phyloP scores from a whole-genome alignment of 352 stramenopile species.

The Phytophthora macrochlamydospora region DNA sequence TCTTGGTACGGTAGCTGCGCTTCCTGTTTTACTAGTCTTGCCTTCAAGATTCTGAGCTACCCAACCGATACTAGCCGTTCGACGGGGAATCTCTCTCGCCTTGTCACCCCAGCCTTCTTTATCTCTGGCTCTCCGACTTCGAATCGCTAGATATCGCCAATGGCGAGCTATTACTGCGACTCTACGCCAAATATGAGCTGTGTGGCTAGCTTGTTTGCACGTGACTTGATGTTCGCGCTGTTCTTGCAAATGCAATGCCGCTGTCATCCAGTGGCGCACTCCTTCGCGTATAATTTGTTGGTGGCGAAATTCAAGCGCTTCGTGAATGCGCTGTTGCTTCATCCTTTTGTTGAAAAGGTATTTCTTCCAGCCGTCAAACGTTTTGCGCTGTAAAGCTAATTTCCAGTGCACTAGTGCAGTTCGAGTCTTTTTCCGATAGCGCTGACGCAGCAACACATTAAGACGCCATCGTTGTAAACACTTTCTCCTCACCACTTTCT shows the following conservation, averaged over 20 bases:
- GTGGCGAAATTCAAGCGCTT: slow-evolving; percentile 58
- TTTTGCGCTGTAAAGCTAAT: slow-evolving; percentile 31
- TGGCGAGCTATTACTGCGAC: slow-evolving; percentile 42
- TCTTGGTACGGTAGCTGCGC: background rate
- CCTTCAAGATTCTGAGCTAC: background rate
- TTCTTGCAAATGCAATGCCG: slow-evolving; percentile 40
- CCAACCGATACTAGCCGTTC: background rate
- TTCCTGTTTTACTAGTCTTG: too few relatives aligned
- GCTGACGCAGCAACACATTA: slow-evolving; percentile 16
- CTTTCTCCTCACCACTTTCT: slow-evolving; percentile 28
- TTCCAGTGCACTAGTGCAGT: slow-evolving; percentile 66
- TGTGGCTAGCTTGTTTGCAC: slow-evolving; percentile 22
- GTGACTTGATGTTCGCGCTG: slow-evolving; percentile 35
- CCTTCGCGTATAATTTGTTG: slow-evolving; percentile 46
- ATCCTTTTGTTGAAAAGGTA: slow-evolving; percentile 35
- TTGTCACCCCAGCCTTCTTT: slow-evolving; percentile 1
- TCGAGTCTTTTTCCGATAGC: slow-evolving; percentile 30
- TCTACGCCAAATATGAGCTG: slow-evolving; percentile 28
- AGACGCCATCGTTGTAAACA: slow-evolving; percentile 39
- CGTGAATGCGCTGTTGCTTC: slow-evolving; percentile 53
- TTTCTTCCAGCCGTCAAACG: slow-evolving; percentile 39
- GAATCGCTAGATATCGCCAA: slow-evolving; percentile 32
- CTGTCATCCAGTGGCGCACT: slow-evolving; percentile 54
- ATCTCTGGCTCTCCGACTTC: slow-evolving; percentile 10
- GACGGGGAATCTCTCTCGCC: too few relatives aligned